Evolutionary conservation across 805 yeast species (phyloP).

Genomic region (Isabelozyma heimii): DNA sequence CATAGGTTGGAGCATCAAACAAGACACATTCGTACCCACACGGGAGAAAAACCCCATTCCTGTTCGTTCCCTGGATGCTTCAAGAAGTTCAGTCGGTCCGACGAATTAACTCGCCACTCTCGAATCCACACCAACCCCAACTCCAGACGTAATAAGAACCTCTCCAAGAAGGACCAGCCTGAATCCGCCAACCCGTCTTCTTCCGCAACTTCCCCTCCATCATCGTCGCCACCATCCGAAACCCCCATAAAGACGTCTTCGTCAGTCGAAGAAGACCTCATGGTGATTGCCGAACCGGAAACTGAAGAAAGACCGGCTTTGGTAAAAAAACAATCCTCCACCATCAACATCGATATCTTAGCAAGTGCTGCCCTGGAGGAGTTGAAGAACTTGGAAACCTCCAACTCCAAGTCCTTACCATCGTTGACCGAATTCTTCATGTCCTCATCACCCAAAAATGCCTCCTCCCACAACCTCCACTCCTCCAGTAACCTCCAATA

Average conservation of each 20-base stretch:
- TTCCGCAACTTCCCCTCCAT: background rate
- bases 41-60: slow-evolving; percentile 80
- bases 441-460: background rate
- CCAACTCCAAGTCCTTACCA: slow-evolving; percentile 50
- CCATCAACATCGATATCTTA: slow-evolving; percentile 46
- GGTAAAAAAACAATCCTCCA: background rate
- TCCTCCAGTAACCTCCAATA: slow-evolving; percentile 8
- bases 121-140: slow-evolving; percentile 73
- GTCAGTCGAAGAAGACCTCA: background rate
- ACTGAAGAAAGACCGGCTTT: background rate
- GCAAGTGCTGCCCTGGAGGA: slow-evolving; percentile 59
- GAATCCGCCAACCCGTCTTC: background rate
- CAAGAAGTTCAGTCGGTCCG: slow-evolving; percentile 66
- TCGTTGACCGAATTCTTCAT: slow-evolving; percentile 48
- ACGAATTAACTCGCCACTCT: slow-evolving; percentile 71
- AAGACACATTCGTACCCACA: slow-evolving; percentile 75
- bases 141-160: slow-evolving; percentile 56
- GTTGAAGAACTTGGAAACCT: slow-evolving; percentile 38
- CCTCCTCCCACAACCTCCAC: slow-evolving; percentile 2
- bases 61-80: slow-evolving; percentile 70
- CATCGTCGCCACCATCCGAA: background rate
- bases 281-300: background rate
- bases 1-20: slow-evolving; percentile 78
- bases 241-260: background rate
- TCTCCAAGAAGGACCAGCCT: slow-evolving; percentile 2